These are phyloP conservation scores for Moringa oleifera DNA, from an alignment of 345 rosid genomes.

Conservation along the genomic window DNA sequence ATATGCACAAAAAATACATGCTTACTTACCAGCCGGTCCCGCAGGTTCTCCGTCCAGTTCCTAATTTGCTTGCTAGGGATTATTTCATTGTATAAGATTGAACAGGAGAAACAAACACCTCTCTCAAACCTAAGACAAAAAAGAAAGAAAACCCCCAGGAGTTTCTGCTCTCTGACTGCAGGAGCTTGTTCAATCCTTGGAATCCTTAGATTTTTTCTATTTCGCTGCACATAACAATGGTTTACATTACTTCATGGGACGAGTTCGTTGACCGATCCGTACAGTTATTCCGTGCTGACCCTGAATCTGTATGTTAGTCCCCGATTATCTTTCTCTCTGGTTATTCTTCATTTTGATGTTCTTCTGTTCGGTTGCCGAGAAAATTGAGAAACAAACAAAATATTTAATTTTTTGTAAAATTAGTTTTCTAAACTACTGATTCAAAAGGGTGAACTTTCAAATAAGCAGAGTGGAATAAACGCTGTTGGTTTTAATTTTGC, in stretches of 20 bases:
- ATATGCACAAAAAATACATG: too few species aligned
- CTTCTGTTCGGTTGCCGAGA: constrained; percentile 17
- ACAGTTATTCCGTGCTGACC: constrained; percentile 83
- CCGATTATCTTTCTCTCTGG: not conserved
- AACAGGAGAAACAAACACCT: too few species aligned
- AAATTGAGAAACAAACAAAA: not conserved
- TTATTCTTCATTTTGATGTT: not conserved
- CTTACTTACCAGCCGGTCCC: too few species aligned
- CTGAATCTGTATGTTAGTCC: constrained; percentile 60
- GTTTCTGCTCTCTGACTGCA: not conserved
- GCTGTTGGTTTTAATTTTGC: too few species aligned
- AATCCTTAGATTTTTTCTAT: not conserved
- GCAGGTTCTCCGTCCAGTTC: too few species aligned
- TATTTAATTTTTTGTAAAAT: not conserved
- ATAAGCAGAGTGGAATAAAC: not conserved
- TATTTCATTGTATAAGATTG: too few species aligned
- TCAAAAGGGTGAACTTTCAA: too few species aligned
- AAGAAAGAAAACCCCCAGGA: not conserved
- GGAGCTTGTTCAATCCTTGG: not conserved
- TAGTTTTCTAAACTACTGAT: too few species aligned
- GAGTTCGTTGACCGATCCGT: constrained; percentile 77
- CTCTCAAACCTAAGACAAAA: too few species aligned
- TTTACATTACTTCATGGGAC: constrained; percentile 74
- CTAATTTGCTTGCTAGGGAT: too few species aligned
- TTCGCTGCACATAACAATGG: constrained; percentile 41